These are phyloP conservation scores for Hydnomerulius pinastri DNA, from an alignment of 768 basidiomycete genomes.

Conservation along the genomic window DNA sequence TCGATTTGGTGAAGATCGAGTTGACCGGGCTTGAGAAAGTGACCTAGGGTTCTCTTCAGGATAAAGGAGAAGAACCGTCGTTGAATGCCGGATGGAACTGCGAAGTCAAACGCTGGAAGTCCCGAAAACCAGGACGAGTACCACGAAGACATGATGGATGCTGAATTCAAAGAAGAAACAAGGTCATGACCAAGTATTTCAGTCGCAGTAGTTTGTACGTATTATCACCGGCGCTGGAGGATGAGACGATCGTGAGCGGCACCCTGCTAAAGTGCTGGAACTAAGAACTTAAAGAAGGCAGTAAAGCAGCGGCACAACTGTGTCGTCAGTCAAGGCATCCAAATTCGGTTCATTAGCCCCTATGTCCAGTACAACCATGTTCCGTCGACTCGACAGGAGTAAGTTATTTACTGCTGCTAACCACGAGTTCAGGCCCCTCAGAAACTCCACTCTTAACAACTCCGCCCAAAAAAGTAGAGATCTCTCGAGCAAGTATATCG, in stretches of 20 bases:
- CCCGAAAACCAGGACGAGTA: slow-evolving; percentile 54
- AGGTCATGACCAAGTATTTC: slow-evolving; percentile 16
- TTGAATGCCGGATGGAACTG: slow-evolving; percentile 74
- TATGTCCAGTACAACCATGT: background rate
- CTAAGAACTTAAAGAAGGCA: no score
- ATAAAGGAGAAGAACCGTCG: slow-evolving; percentile 88
- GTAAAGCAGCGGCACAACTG: no score
- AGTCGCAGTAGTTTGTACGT: background rate
- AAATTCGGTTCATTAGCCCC: background rate
- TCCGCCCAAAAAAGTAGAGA: background rate
- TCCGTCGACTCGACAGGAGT: background rate
- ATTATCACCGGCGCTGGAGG: slow-evolving; percentile 1
- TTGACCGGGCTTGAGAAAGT: slow-evolving; percentile 86
- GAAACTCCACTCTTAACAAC: background rate
- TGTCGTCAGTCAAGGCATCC: background rate
- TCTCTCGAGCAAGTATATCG: background rate
- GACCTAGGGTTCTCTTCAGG: slow-evolving; percentile 80
- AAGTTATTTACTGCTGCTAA: no score
- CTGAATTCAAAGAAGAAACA: slow-evolving; percentile 13
- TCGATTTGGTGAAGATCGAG: slow-evolving; percentile 86
- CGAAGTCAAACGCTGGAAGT: slow-evolving; percentile 65
- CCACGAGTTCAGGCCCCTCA: no score
- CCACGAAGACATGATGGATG: slow-evolving; percentile 50
- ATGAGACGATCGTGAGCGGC: background rate
- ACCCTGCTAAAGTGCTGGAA: slow-evolving; percentile 2